Evolutionary conservation across 75 land plant genomes (phyloP), one percentile per base, ranked within the genome.

Genomic region (Gnetum montanum): DNA sequence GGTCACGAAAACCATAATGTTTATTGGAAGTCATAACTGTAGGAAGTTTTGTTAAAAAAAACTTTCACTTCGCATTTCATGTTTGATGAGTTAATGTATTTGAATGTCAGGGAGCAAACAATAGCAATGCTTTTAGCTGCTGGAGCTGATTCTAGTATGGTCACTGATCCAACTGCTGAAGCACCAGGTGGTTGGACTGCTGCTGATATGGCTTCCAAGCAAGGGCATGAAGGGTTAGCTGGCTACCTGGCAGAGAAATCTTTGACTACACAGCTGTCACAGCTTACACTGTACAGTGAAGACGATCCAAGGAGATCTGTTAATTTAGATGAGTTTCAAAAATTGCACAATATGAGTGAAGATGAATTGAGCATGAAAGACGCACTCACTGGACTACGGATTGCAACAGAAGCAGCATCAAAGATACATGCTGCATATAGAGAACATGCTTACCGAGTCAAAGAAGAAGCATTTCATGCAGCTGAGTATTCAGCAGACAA

Each of bases 71-170:
- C n/a, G n/a, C n/a, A n/a, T n/a, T n/a, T n/a, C n/a, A n/a, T n/a
- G n/a, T n/a, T n/a, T n/a, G n/a, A n/a, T n/a, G n/a, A 43, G 24
- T 54, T 54, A 23, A n/a, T 54, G 35, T 12, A 27, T 70, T 26
- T n/a, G n/a, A n/a, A n/a, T n/a, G n/a, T n/a, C 81, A 88, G 88
- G 67, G 82, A 88, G 52, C 67, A 67, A 31, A 80, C 80, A 80
- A 79, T 84, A 40, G 82, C 80, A 34, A 55, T 27, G 27, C 81
- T 88, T 58, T 61, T 84, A 57, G 76, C 76, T 36, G 84, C 77
- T 23, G 84, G 84, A 3, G 84, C 88, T 46, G 74, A 77, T 67
- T 72, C 93, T 67, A 81, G 76, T 57, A 59, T 77, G 40, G 83
- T 88, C 0, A 60, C 85, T 5, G 85, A 88, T 64, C 93, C 93